These are phyloP conservation scores for Eucalyptus regnans DNA, from an alignment of 345 rosid genomes.

Conservation along the genomic window DNA sequence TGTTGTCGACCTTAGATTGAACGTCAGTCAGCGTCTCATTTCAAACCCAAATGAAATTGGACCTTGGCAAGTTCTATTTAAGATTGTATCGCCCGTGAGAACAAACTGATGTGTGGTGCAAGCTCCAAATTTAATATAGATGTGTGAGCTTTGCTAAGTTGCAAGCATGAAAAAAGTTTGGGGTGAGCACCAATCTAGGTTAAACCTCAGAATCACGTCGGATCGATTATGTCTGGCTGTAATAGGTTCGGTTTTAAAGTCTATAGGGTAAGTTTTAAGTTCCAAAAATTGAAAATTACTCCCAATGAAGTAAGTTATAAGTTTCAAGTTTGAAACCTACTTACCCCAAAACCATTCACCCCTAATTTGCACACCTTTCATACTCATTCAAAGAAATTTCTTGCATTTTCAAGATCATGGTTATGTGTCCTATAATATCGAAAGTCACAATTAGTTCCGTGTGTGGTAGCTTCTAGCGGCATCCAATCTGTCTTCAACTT, in stretches of 20 bases:
- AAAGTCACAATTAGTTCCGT: background rate
- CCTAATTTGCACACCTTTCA: background rate
- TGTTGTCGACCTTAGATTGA: accelerated
- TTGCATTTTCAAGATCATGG: background rate
- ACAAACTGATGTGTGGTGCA: background rate
- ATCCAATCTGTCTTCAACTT: too few species aligned
- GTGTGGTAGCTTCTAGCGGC: accelerated
- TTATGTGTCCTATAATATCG: background rate
- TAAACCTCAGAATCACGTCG: accelerated
- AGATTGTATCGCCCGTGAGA: accelerated
- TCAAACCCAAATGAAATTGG: background rate
- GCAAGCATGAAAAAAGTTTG: background rate
- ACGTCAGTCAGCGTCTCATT: accelerated
- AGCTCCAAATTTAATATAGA: too few species aligned
- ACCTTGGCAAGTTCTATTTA: background rate
- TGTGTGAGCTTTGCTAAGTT: background rate
- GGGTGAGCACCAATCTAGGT: background rate
- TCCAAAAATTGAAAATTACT: accelerated
- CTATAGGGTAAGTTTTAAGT: background rate
- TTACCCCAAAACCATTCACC: background rate
- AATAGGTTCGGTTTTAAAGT: background rate
- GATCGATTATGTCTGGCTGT: accelerated
- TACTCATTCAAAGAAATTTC: background rate
- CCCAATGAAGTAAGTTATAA: background rate
- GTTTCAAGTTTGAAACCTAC: too few species aligned